Conservation (phyloP, 768 basidiomycete genomes). For the Lactarius deliciosus region DNA sequence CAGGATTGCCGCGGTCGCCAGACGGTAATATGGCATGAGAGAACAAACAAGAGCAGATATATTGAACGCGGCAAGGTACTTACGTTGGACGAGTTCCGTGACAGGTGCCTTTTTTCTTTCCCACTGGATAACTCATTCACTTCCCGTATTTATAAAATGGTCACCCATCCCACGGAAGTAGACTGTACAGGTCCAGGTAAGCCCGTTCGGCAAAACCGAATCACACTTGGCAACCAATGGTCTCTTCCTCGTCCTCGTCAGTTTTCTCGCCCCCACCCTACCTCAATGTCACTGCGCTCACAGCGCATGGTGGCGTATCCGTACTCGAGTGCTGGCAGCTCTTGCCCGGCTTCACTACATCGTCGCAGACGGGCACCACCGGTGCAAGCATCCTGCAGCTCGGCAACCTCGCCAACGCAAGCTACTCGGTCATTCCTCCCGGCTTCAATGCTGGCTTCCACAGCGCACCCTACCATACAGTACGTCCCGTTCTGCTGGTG, state of each 20-base stretch:
- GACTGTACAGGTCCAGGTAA: neutral
- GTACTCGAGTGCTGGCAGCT: slow-evolving; percentile 35
- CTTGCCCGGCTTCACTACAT: slow-evolving; percentile 31
- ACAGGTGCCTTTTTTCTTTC: neutral
- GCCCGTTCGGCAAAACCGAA: neutral
- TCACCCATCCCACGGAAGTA: neutral
- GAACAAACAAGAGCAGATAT: neutral
- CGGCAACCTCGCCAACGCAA: slow-evolving; percentile 33
- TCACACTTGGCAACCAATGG: neutral
- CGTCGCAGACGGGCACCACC: slow-evolving; percentile 32
- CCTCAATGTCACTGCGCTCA: slow-evolving; percentile 27
- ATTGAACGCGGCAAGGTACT: neutral
- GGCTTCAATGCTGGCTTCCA: slow-evolving; percentile 53
- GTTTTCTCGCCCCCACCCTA: slow-evolving; percentile 11
- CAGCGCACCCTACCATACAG: slow-evolving; percentile 49
- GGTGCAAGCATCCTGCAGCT: slow-evolving; percentile 33
- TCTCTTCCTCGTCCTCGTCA: neutral
- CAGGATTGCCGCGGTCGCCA: slow-evolving; percentile 1
- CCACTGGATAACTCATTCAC: neutral
- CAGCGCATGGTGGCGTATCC: slow-evolving; percentile 21
- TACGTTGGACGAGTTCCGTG: neutral
- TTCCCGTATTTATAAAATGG: neutral
- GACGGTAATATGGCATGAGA: neutral
- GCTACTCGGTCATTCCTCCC: slow-evolving; percentile 38
- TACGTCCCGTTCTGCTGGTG: slow-evolving; percentile 20